phyloP scores from a whole-genome alignment of 352 stramenopile genomes.

The Plasmopara halstedii region DNA sequence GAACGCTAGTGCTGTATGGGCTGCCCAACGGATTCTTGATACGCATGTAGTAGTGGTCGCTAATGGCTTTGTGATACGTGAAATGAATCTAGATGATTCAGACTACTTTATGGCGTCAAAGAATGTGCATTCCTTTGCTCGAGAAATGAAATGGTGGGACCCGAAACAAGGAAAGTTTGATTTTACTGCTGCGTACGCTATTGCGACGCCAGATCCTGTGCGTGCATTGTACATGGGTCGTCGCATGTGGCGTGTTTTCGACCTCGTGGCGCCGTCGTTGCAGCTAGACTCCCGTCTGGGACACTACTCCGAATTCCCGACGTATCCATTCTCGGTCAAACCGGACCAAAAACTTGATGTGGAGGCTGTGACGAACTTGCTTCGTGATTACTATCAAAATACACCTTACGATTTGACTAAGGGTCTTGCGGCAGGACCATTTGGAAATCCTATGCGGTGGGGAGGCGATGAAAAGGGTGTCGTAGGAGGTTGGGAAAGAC shows the following conservation, averaged over 20 bases:
- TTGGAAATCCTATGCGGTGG: constrained; percentile 86
- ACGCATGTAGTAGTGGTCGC: constrained; percentile 86
- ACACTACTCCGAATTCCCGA: constrained; percentile 52
- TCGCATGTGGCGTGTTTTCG: constrained; percentile 87
- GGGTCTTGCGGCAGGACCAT: constrained; percentile 81
- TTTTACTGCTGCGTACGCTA: constrained; percentile 63
- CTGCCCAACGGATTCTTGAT: constrained; percentile 88
- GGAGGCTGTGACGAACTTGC: constrained; percentile 63
- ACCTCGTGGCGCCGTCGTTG: constrained; percentile 74
- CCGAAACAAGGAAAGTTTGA: constrained; percentile 40
- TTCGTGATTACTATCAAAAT: constrained; percentile 88
- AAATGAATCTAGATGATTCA: constrained; percentile 73
- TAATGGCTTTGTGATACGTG: constrained; percentile 92
- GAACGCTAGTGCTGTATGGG: constrained; percentile 89
- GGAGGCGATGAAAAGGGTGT: constrained; percentile 48
- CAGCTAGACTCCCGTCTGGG: constrained; percentile 58
- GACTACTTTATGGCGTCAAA: constrained; percentile 85
- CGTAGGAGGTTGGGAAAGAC: constrained; percentile 74
- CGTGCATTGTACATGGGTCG: constrained; percentile 65
- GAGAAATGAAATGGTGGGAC: constrained; percentile 84
- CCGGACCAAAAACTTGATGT: constrained; percentile 57
- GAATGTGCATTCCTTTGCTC: constrained; percentile 83
- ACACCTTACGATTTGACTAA: constrained; percentile 85
- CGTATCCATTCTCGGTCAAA: constrained; percentile 86
- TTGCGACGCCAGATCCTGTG: constrained; percentile 39